Conservation (phyloP, 805 yeast species). For the Diddensiella caesifluorescens region DNA sequence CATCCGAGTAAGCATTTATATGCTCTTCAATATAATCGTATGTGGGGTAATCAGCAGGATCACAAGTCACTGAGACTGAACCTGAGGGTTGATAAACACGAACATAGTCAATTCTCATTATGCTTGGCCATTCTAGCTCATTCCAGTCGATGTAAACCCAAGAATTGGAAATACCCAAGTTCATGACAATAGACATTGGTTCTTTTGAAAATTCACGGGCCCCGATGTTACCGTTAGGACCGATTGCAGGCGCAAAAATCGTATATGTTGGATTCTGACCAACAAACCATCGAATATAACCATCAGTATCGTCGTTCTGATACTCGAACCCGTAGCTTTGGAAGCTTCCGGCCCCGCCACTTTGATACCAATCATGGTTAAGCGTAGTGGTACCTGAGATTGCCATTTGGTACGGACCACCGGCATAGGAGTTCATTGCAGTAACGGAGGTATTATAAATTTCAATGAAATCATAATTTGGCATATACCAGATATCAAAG, state of each 20-base stretch:
- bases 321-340: slow-evolving; percentile 80
- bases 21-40: slow-evolving; percentile 73
- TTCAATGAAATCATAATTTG: slow-evolving; percentile 77
- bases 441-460: slow-evolving; percentile 65
- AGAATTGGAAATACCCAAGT: slow-evolving; percentile 82
- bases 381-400: slow-evolving; percentile 76
- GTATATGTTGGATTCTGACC: slow-evolving; percentile 78
- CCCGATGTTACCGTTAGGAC: slow-evolving; percentile 87
- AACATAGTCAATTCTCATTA: slow-evolving; percentile 75
- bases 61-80: slow-evolving; percentile 64
- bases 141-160: slow-evolving; percentile 97
- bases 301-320: slow-evolving; percentile 59
- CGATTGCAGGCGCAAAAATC: slow-evolving; percentile 64
- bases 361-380: slow-evolving; percentile 78
- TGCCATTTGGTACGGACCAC: slow-evolving; percentile 94
- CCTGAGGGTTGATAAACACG: slow-evolving; percentile 85
- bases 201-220: slow-evolving; percentile 80
- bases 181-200: slow-evolving; percentile 86
- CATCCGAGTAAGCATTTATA: slow-evolving; percentile 58
- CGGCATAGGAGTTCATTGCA: slow-evolving; percentile 79
- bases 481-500: slow-evolving; percentile 87
- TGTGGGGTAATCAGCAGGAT: slow-evolving; percentile 82
- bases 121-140: slow-evolving; percentile 65
- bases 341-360: slow-evolving; percentile 50
- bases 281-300: slow-evolving; percentile 82